These are phyloP conservation scores for Fusarium lateritium DNA, from an alignment of 2,329 filamentous ascomycete genomes.

Conservation along the genomic window DNA sequence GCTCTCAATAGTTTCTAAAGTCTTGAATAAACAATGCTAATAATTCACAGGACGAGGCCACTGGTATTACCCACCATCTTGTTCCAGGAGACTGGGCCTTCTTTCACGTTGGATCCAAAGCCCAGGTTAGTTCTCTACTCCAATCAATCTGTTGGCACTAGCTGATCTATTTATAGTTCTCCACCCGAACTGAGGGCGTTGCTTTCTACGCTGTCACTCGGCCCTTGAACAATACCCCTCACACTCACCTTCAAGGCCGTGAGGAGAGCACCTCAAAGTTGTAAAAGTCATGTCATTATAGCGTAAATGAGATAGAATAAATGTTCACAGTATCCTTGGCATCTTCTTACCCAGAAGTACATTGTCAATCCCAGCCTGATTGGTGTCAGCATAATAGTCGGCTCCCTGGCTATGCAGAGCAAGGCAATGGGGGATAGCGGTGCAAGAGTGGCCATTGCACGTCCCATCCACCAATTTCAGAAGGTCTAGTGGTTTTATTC, in stretches of 20 bases:
- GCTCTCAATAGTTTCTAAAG: neutral
- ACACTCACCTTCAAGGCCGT: conserved; percentile 13
- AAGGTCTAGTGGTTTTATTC: no score
- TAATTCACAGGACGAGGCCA: conserved; percentile 26
- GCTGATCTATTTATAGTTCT: conserved; percentile 18
- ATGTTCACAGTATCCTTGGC: no score
- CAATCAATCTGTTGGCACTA: accelerated
- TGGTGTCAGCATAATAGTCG: no score
- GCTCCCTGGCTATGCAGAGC: no score
- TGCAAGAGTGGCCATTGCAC: no score
- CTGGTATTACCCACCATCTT: conserved; percentile 36
- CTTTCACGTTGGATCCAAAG: conserved; percentile 39
- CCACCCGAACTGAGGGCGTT: conserved; percentile 24
- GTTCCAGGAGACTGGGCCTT: conserved; percentile 42
- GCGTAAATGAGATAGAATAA: no score
- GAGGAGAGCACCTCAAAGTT: conserved; percentile 25
- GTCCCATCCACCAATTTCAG: no score
- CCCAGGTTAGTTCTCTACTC: conserved; percentile 9
- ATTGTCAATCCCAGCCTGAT: no score
- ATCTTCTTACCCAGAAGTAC: no score
- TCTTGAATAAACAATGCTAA: neutral
- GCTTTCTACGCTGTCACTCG: conserved; percentile 39
- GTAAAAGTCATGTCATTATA: conserved; percentile 12
- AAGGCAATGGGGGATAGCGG: no score
- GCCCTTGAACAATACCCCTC: conserved; percentile 15